Evolutionary conservation across 192 early-diverging fungal species (phyloP).

Genomic region (Gaertneriomyces semiglobifer): DNA sequence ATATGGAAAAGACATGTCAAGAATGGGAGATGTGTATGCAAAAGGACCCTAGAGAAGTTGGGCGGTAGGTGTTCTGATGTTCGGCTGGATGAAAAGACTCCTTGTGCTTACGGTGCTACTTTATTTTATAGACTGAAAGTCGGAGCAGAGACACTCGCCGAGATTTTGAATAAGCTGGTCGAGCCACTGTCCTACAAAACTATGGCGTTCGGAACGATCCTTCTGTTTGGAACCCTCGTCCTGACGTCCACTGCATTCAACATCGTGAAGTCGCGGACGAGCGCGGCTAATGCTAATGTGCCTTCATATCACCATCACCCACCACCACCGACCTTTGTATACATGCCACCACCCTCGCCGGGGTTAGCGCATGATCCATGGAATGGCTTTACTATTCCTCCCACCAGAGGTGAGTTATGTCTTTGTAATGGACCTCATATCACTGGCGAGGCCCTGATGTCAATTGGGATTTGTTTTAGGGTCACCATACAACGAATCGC

Average conservation of each 20-base stretch:
- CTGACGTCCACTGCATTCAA: constrained; percentile 22
- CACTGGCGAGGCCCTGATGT: too few relatives aligned
- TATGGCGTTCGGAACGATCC: constrained; percentile 51
- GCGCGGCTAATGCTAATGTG: background rate
- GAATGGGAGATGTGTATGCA: constrained; percentile 64
- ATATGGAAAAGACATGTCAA: constrained; percentile 57
- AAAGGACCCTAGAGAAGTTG: constrained; percentile 56
- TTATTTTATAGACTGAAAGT: constrained; percentile 56
- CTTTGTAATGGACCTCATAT: too few relatives aligned
- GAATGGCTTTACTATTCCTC: too few relatives aligned
- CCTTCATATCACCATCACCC: background rate
- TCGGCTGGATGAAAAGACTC: background rate
- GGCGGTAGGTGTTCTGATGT: constrained; percentile 38
- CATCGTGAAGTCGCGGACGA: constrained; percentile 7
- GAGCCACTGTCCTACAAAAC: constrained; percentile 85
- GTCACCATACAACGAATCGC: too few relatives aligned
- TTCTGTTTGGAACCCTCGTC: constrained; percentile 23
- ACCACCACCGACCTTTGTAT: background rate
- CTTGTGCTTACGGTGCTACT: background rate
- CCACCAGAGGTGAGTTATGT: too few relatives aligned
- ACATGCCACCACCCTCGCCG: background rate
- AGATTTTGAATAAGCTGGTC: constrained; percentile 77
- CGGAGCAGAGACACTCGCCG: constrained; percentile 76
- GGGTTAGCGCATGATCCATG: too few relatives aligned
- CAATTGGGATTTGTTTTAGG: too few relatives aligned